Evolutionary conservation across 805 yeast species (phyloP).

Genomic region (Kodamaea nitidulidarum): DNA sequence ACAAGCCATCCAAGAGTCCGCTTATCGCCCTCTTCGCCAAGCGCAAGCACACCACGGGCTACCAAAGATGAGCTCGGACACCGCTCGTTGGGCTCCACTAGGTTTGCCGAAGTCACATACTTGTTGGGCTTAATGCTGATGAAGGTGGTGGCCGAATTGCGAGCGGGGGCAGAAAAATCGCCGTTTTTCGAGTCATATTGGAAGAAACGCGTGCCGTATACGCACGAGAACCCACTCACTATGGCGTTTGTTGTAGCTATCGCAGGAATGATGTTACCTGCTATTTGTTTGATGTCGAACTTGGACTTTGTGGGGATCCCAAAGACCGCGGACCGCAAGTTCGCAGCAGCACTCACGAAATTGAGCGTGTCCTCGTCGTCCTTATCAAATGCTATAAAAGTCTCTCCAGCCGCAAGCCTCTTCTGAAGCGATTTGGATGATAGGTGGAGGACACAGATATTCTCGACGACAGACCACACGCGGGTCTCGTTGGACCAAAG

Average conservation of each 20-base stretch:
- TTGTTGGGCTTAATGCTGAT: conserved; percentile 50
- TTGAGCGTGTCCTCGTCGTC: conserved; percentile 90
- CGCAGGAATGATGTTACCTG: conserved; percentile 97
- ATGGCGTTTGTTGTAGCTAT: conserved; percentile 97
- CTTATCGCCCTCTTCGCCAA: conserved; percentile 25
- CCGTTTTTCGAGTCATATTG: conserved; percentile 15
- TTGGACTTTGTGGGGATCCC: conserved; percentile 67
- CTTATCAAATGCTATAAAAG: conserved; percentile 71
- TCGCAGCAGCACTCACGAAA: conserved; percentile 84
- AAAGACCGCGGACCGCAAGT: conserved; percentile 69
- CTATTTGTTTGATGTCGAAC: conserved; percentile 89
- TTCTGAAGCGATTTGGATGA: conserved; percentile 48
- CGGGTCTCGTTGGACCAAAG: conserved; percentile 26
- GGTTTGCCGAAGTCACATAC: conserved; percentile 59
- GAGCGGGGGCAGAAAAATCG: conserved; percentile 23
- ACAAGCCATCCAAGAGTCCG: conserved; percentile 50
- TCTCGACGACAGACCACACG: conserved; percentile 62
- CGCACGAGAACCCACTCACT: conserved; percentile 81
- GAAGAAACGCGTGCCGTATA: conserved; percentile 61
- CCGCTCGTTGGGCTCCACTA: conserved; percentile 59
- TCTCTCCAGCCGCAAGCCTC: conserved; percentile 38
- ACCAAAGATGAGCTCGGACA: conserved; percentile 66
- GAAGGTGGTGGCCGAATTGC: conserved; percentile 30
- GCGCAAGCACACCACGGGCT: conserved; percentile 46
- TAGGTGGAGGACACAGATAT: conserved; percentile 52